Base-by-base conservation (phyloP, 768 basidiomycete species). In the Daedaleopsis nitida region DNA sequence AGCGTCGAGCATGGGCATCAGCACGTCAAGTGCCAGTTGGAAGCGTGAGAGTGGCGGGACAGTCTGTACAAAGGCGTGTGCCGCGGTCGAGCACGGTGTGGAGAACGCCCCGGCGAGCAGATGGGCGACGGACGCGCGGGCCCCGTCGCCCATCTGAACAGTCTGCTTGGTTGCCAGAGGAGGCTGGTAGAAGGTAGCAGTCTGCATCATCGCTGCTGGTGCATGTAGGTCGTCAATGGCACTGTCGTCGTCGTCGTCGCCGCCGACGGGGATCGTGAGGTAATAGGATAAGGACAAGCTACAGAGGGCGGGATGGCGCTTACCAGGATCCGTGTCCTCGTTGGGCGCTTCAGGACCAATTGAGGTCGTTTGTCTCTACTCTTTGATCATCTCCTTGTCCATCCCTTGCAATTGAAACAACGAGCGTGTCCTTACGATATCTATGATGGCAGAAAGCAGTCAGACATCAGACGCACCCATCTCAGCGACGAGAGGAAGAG, bases 1-100 rank as follows among this genome's bases (percentile, higher is more conserved):
- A 62, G 76, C 76, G 68, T 80, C 87, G 68, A 92, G 81, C 67
- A 89, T 76, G 14, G 90, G 90, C 73, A 92, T 78, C 70, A 92
- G 76, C 77, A 86, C 87, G 78, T 92, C 90, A 67, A 92, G 83
- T 69, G 90, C 90, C 74, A 92, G 83, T 80, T 91, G 89, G 75
- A 92, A 92, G 64, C 89, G 84, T 75, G 87, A 82, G 53, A 83
- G 85, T 21, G 86, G 86, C 71, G 88, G 88, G 21, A 92, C 88
- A 59, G 91, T 83, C 73, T 90, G 87, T 38, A 80, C 76, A 73
- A 91, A 92, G 0, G 89, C 87, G 68, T 87, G 84, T 45, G 88
- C 87, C 8, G 87, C 89, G 16, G 87, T 86, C 56, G 88, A 90
- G 75, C 91, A 92, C 44, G 91, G 88, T 59, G 89, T 76, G 62